Base-by-base conservation (phyloP, 1,284 basidiomycete species). In the Malassezia dermatis region DNA sequence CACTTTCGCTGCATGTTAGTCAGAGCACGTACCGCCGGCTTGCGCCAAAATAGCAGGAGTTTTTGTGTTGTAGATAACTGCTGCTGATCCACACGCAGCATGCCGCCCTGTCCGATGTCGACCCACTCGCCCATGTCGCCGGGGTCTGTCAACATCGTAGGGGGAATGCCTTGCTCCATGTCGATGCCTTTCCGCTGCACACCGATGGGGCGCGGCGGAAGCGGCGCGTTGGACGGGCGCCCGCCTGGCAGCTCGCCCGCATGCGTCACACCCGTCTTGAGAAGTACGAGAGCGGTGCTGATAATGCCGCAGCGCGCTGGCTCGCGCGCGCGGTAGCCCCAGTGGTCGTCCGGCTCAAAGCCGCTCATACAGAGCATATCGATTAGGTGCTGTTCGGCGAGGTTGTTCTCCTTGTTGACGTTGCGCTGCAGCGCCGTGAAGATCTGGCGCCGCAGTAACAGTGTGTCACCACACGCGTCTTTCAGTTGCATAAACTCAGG, bases 311-410 rank as follows among this genome's bases (percentile, higher is more conserved):
- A 96, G 53, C 93, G 83, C 40, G 84, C 85, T 1, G 93, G 94
- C 76, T 99, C 93, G 67, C 94, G 80, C 0, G 93, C 88, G 46
- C 93, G 84, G 79, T 88, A 96, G 13, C 94, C 93, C 93, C 93
- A 99, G 71, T 85, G 83, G 76, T 99, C 94, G 26, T 93, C 86
- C 28, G 91, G 84, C 75, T 91, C 83, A 75, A 99, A 99, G 19
- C 93, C 93, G 76, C 90, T 93, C 89, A 96, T 95, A 78, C 94
- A 98, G 52, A 99, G 81, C 93, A 99, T 99, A 78, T 98, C 94
- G 77, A 99, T 99, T 63, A 99, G 79, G 78, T 98, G 93, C 78
- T 96, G 93, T 77, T 99, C 93, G 15, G 93, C 93, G 62, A 95
- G 80, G 75, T 99, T 98, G 76, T 96, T 96, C 79, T 96, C 93